Conservation (phyloP, 176 grass and related monocot genomes). For the Oryza australiensis region DNA sequence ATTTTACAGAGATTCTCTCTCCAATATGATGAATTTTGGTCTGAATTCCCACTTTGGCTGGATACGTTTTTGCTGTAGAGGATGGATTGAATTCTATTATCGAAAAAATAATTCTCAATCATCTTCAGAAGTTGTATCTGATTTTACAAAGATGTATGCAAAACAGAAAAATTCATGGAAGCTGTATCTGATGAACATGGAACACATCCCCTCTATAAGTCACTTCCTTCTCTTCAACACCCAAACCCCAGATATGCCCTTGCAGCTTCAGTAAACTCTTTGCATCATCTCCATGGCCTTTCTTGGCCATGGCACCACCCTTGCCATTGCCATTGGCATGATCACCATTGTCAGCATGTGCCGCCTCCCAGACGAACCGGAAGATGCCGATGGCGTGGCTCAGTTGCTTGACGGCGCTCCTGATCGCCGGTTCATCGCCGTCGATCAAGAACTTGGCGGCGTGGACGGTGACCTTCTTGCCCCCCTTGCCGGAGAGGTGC, state of each 20-base stretch:
- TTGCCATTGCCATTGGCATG: slow-evolving; percentile 4
- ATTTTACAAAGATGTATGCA: slow-evolving; percentile 18
- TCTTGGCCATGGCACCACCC: slow-evolving; percentile 13
- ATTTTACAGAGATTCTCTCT: too few species aligned
- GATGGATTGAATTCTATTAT: not conserved
- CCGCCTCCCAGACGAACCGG: slow-evolving; percentile 71
- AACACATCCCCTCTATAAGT: slow-evolving; percentile 71
- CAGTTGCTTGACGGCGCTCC: slow-evolving; percentile 56
- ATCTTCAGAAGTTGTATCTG: not conserved
- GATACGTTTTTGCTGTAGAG: too few species aligned
- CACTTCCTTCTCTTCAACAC: slow-evolving; percentile 52
- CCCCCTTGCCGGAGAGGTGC: slow-evolving; percentile 27
- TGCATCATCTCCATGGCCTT: not conserved
- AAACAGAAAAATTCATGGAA: slow-evolving; percentile 36
- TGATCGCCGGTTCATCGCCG: slow-evolving; percentile 38
- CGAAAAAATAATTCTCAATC: not conserved
- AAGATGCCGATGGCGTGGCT: slow-evolving; percentile 59
- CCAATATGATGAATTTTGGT: too few species aligned
- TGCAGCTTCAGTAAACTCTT: slow-evolving; percentile 56
- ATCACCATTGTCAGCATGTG: slow-evolving; percentile 17
- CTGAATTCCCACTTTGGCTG: too few species aligned
- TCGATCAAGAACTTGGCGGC: slow-evolving; percentile 45
- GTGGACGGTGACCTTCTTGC: slow-evolving; percentile 41
- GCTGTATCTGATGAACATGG: slow-evolving; percentile 52
- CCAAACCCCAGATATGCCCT: slow-evolving; percentile 78